Conservation (phyloP, 2,329 filamentous ascomycete species). For the Mycocentrospora acerina region DNA sequence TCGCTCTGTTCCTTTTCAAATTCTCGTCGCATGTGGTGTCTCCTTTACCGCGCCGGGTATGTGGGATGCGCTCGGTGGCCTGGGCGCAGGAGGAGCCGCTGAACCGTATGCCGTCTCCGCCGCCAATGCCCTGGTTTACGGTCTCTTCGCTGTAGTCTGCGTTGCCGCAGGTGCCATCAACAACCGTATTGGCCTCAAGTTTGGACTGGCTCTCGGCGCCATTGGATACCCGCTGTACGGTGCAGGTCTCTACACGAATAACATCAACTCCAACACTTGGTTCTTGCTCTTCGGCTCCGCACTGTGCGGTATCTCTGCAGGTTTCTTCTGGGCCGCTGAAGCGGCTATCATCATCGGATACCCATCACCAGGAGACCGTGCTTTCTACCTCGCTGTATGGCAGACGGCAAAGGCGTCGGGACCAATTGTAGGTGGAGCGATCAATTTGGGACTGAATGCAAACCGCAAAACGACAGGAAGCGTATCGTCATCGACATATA, state of each 20-base stretch:
- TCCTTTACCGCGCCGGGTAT: slow-evolving; percentile 39
- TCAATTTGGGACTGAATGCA: slow-evolving; percentile 52
- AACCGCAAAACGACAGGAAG: slow-evolving; percentile 41
- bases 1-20: slow-evolving; percentile 37
- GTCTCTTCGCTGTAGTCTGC: slow-evolving; percentile 35
- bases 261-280: slow-evolving; percentile 41
- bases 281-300: slow-evolving; percentile 44
- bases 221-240: slow-evolving; percentile 47
- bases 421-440: slow-evolving; percentile 53
- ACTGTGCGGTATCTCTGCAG: slow-evolving; percentile 43
- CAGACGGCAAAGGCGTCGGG: slow-evolving; percentile 38
- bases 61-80: slow-evolving; percentile 38
- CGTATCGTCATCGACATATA: slow-evolving; percentile 45
- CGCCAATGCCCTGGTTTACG: slow-evolving; percentile 37
- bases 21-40: slow-evolving; percentile 36
- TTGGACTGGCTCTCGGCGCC: slow-evolving; percentile 45
- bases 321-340: slow-evolving; percentile 48
- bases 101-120: slow-evolving; percentile 37
- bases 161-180: slow-evolving; percentile 40
- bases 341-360: slow-evolving; percentile 47
- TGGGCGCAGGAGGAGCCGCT: slow-evolving; percentile 37
- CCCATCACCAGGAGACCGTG: slow-evolving; percentile 39
- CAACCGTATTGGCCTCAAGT: slow-evolving; percentile 39
- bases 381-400: slow-evolving; percentile 41
- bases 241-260: slow-evolving; percentile 46